A percentile compares a stretch with the other conserved stretches of the same genome.
Evolutionary conservation across 2,329 filamentous ascomycete species (phyloP).

Genomic region (Nemania sp.): DNA sequence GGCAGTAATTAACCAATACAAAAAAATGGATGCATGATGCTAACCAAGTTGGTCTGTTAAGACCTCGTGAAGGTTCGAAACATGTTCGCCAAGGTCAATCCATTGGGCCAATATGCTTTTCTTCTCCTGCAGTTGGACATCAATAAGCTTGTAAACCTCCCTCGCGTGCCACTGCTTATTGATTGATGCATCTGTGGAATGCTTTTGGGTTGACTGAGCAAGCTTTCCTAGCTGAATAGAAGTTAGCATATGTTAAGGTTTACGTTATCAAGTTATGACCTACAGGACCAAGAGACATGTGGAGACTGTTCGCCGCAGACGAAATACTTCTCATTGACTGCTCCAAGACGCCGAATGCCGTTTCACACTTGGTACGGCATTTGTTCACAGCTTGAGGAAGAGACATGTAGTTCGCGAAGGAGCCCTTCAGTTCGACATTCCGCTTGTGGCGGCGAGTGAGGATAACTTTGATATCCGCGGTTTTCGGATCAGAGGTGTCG

Average conservation of each 20-base stretch:
- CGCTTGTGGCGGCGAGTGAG: not conserved
- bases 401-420: conserved; percentile 1
- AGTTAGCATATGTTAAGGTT: not conserved
- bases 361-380: conserved; percentile 4
- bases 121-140: not conserved
- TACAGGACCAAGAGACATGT: not conserved
- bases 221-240: not conserved
- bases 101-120: not conserved
- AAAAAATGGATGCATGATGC: not conserved
- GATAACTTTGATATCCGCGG: conserved; percentile 1
- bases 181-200: not conserved
- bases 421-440: not conserved
- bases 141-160: not conserved
- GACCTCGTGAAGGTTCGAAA: not conserved
- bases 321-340: not conserved
- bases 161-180: not conserved
- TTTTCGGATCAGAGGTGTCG: not conserved
- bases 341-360: not conserved
- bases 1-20: not conserved
- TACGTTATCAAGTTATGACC: not conserved
- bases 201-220: not conserved
- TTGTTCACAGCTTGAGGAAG: conserved; percentile 2
- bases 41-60: conserved; percentile 1
- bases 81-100: not conserved
- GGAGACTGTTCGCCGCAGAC: not conserved